phyloP scores from a whole-genome alignment of 2,329 filamentous ascomycete species.

The Ophiostoma sp. region DNA sequence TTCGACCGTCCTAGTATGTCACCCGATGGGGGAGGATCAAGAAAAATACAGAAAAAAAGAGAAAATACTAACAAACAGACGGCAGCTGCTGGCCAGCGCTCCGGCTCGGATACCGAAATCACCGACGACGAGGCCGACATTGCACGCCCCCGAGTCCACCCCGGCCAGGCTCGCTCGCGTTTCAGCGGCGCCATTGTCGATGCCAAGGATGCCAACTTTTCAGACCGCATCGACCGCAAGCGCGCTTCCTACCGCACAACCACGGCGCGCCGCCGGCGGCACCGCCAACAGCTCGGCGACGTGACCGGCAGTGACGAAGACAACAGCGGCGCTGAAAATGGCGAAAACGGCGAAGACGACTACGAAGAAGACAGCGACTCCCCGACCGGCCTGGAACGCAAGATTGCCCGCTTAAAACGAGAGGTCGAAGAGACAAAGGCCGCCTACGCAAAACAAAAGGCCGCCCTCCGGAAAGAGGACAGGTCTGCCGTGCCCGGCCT shows the following conservation, averaged over 20 bases:
- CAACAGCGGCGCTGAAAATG: constrained; percentile 47
- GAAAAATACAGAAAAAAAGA: neutral
- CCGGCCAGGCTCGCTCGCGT: constrained; percentile 70
- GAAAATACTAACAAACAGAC: constrained; percentile 38
- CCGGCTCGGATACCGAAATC: constrained; percentile 55
- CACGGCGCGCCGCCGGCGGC: constrained; percentile 45
- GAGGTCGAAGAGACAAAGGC: constrained; percentile 70
- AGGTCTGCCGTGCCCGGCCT: constrained; percentile 40
- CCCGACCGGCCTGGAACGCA: constrained; percentile 53
- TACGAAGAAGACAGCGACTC: constrained; percentile 31
- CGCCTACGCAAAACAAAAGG: constrained; percentile 6
- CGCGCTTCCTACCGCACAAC: constrained; percentile 76
- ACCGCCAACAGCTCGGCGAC: constrained; percentile 60
- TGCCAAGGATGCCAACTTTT: constrained; percentile 76
- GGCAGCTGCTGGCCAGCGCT: constrained; percentile 51
- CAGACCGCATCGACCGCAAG: constrained; percentile 77
- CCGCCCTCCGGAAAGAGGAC: constrained; percentile 32
- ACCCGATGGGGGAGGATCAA: too few relatives aligned
- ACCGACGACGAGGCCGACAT: constrained; percentile 62
- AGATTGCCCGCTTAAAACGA: constrained; percentile 73
- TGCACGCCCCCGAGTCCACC: constrained; percentile 68
- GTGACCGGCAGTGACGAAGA: constrained; percentile 53
- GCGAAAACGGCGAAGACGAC: constrained; percentile 15
- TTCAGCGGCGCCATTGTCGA: constrained; percentile 75
- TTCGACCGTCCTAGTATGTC: constrained; percentile 70